Conservation (phyloP, 148 eudicot genomes). For the Agrostemma githago region DNA sequence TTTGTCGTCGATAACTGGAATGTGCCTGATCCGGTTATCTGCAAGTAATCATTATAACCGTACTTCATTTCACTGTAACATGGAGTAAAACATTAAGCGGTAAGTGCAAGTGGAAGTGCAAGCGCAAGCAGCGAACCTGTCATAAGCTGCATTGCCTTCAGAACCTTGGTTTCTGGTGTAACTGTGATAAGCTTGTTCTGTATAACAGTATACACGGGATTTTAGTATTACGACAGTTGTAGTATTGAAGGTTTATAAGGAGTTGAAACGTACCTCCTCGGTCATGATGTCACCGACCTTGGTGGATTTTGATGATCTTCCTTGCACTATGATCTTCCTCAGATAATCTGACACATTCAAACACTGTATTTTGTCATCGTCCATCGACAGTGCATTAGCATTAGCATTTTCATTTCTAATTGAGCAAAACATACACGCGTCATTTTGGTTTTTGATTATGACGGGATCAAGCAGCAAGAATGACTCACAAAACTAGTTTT, state of each 20-base stretch:
- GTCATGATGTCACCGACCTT: constrained; percentile 99
- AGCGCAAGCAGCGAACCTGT: constrained; percentile 44
- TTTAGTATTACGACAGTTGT: neutral
- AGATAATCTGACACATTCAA: constrained; percentile 69
- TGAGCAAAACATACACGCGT: too few species aligned
- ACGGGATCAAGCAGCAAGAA: too few species aligned
- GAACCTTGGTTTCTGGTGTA: constrained; percentile 73
- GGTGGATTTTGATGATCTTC: constrained; percentile 95
- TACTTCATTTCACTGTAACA: too few species aligned
- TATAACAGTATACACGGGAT: neutral
- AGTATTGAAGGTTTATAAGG: too few species aligned
- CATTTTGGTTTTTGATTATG: too few species aligned
- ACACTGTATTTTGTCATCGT: too few species aligned
- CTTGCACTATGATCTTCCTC: constrained; percentile 96
- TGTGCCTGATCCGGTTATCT: constrained; percentile 98
- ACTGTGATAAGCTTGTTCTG: constrained; percentile 99
- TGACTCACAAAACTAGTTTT: neutral
- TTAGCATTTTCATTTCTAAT: too few species aligned
- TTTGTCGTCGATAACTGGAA: constrained; percentile 63
- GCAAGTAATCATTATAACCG: constrained; percentile 16
- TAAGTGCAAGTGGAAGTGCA: too few species aligned
- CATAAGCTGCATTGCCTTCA: constrained; percentile 95
- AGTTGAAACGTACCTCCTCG: constrained; percentile 68
- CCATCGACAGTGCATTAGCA: too few species aligned
- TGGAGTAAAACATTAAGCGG: too few species aligned